phyloP scores from a whole-genome alignment of 352 stramenopile genomes.

The Pythium apleroticum region DNA sequence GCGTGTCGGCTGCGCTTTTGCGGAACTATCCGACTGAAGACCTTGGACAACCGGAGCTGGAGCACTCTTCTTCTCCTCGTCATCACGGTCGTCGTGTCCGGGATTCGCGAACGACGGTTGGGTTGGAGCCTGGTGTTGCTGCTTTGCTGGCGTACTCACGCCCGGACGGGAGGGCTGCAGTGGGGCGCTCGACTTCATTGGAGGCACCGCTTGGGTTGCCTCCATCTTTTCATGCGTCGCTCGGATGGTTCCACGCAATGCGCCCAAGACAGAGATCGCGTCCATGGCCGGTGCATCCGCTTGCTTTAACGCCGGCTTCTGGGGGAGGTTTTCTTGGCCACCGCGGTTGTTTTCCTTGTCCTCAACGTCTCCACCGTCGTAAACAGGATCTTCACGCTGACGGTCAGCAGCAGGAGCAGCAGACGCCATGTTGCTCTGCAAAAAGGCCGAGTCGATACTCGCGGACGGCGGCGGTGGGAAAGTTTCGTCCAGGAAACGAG shows the following conservation, averaged over 20 bases:
- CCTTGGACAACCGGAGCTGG: too few species aligned
- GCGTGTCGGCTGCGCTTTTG: too few species aligned
- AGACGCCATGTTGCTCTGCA: constrained; percentile 7
- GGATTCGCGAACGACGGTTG: not conserved
- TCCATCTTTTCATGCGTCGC: not conserved
- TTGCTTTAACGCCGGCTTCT: not conserved
- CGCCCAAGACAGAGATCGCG: constrained; percentile 1
- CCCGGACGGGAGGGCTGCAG: too few species aligned
- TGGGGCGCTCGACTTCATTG: not conserved
- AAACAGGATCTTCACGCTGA: not conserved
- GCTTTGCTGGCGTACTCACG: not conserved
- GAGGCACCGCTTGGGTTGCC: not conserved
- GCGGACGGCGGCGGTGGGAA: not conserved
- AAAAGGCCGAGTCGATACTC: constrained; percentile 16
- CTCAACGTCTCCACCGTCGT: constrained; percentile 2
- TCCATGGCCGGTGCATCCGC: not conserved
- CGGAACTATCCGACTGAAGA: too few species aligned
- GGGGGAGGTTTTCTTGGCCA: not conserved
- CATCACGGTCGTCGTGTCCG: too few species aligned
- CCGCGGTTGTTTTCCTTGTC: constrained; percentile 1
- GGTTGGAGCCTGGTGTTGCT: not conserved
- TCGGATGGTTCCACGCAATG: not conserved
- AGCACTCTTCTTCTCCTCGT: too few species aligned
- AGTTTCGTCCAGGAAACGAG: not conserved
- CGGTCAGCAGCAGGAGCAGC: not conserved